These are phyloP conservation scores for Pseudogymnoascus sp. DNA, from an alignment of 2,329 filamentous ascomycete genomes.

Conservation along the genomic window DNA sequence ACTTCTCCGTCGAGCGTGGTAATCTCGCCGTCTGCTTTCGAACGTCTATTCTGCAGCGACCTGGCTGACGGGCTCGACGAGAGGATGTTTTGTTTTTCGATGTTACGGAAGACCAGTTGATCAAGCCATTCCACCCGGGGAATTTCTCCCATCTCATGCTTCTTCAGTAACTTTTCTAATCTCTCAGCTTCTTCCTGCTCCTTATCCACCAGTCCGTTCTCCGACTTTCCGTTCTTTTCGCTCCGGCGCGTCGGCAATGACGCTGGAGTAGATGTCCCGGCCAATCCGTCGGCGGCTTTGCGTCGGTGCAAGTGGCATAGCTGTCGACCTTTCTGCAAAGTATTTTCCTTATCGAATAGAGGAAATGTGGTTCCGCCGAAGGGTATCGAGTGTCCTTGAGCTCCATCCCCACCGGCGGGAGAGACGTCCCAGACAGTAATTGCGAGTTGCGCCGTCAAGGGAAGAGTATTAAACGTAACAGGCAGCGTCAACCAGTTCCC, in stretches of 20 bases:
- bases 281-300: conserved; percentile 75
- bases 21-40: conserved; percentile 23
- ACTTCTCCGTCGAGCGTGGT: conserved; percentile 32
- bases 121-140: conserved; percentile 91
- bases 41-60: conserved; percentile 41
- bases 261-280: conserved; percentile 70
- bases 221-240: conserved; percentile 40
- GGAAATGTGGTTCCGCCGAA: conserved; percentile 90
- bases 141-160: conserved; percentile 97
- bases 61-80: conserved; percentile 56
- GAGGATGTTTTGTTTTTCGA: conserved; percentile 66
- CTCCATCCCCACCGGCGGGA: conserved; percentile 61
- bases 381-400: conserved; percentile 70
- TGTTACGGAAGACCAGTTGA: conserved; percentile 81
- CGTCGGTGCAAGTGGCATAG: conserved; percentile 82
- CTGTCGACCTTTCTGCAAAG: conserved; percentile 82
- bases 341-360: conserved; percentile 88
- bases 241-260: conserved; percentile 45
- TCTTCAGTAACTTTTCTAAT: conserved; percentile 85
- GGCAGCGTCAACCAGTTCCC: conserved; percentile 94
- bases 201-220: conserved; percentile 48
- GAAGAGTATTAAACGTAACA: conserved; percentile 73
- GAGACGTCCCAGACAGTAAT: conserved; percentile 95
- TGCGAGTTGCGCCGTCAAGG: conserved; percentile 72
- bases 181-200: conserved; percentile 79